Evolutionary conservation across 441 rosid species (phyloP).

Genomic region (Syzygium syzygioides): DNA sequence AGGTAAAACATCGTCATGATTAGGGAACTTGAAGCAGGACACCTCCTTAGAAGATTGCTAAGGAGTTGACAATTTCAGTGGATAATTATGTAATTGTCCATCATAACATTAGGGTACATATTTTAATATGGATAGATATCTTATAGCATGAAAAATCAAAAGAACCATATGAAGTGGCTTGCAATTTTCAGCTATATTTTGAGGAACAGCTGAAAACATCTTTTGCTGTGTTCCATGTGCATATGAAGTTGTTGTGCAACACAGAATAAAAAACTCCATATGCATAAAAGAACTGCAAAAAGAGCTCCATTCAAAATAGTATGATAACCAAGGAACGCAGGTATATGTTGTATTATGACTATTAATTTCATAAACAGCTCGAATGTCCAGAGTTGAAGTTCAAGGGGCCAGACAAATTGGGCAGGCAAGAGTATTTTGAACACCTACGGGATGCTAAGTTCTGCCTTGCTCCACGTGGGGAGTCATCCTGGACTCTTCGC

Average conservation of each 20-base stretch:
- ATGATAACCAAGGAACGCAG: neutral
- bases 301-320: neutral
- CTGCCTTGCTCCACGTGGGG: conserved; percentile 96
- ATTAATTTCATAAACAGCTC: conserved; percentile 55
- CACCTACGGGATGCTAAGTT: conserved; percentile 88
- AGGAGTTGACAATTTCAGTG: neutral
- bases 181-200: neutral
- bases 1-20: neutral
- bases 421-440: conserved; percentile 76
- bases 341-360: neutral
- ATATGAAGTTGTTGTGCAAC: neutral
- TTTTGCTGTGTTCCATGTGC: neutral
- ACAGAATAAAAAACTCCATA: neutral
- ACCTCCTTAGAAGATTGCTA: neutral
- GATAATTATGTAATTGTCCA: neutral
- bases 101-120: neutral
- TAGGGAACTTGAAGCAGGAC: neutral
- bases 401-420: conserved; percentile 74
- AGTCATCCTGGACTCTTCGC: conserved; percentile 97
- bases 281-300: neutral
- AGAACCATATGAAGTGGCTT: neutral
- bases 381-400: conserved; percentile 94
- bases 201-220: neutral
- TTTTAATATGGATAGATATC: neutral
- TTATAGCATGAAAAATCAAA: neutral